Evolutionary conservation across 148 eudicot genomes (phyloP).

Genomic region (Diospyros kaki): DNA sequence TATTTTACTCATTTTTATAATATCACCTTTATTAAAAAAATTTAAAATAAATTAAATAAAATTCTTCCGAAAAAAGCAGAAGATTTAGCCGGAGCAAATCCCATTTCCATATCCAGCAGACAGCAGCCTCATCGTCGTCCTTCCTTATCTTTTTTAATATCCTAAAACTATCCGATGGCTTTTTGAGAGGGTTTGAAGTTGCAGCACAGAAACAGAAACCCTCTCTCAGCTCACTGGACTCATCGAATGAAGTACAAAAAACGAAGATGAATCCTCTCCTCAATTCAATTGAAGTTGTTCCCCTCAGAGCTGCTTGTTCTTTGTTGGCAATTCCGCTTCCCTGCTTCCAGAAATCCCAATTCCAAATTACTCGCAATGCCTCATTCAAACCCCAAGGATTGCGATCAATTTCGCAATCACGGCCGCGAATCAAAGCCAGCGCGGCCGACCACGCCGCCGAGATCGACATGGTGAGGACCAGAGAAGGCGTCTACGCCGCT

Average conservation of each 20-base stretch:
- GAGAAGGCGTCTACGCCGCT: slow-evolving; percentile 47
- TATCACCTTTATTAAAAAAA: no score
- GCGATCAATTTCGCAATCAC: not conserved
- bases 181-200: no score
- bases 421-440: slow-evolving; percentile 15
- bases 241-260: not conserved
- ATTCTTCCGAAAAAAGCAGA: no score
- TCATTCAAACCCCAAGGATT: not conserved
- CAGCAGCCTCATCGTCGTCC: not conserved
- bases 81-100: no score
- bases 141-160: not conserved
- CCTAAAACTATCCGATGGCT: no score
- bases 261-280: slow-evolving; percentile 20
- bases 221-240: not conserved
- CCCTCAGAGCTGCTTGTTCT: slow-evolving; percentile 6
- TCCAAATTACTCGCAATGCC: slow-evolving; percentile 4
- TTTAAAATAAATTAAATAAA: no score
- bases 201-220: no score
- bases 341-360: not conserved
- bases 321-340: not conserved
- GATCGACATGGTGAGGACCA: slow-evolving; percentile 67
- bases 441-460: slow-evolving; percentile 24
- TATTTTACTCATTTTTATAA: no score
- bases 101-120: no score
- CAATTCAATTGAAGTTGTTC: slow-evolving; percentile 1